Percentiles rank a stretch among this genome's conserved stretches.
These are phyloP conservation scores for Yamadazyma siamensis DNA, from an alignment of 1,139 yeast genomes.

Conservation along the genomic window DNA sequence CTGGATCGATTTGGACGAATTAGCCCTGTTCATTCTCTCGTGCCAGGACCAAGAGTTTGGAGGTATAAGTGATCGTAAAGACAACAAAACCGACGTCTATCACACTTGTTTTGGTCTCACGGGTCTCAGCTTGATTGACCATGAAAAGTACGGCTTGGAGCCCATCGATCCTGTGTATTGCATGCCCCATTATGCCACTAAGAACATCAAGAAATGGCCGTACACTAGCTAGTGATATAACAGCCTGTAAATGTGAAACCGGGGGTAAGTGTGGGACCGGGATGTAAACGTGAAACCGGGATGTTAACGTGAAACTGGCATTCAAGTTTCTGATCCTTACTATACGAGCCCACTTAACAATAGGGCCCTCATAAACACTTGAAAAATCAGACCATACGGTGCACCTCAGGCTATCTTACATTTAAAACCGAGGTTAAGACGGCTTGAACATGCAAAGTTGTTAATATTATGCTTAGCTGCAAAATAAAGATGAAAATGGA, in stretches of 20 bases:
- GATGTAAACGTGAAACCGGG: background rate
- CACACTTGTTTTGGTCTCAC: conserved; percentile 91
- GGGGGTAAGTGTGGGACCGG: background rate
- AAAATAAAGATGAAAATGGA: too few relatives aligned
- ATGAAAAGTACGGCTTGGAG: conserved; percentile 43
- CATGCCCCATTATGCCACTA: conserved; percentile 58
- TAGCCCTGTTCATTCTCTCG: conserved; percentile 62
- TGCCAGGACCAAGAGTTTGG: conserved; percentile 82
- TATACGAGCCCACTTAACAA: too few relatives aligned
- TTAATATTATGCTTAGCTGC: too few relatives aligned
- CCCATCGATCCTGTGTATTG: conserved; percentile 84
- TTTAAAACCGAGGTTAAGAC: too few relatives aligned
- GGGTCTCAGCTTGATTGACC: conserved; percentile 75
- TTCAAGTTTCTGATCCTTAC: too few relatives aligned
- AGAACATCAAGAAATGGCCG: conserved; percentile 44
- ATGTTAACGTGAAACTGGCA: background rate
- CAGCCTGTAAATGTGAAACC: background rate
- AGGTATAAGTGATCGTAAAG: conserved; percentile 90
- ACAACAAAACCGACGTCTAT: conserved; percentile 86
- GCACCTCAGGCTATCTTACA: too few relatives aligned
- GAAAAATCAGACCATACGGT: too few relatives aligned
- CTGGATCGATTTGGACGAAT: conserved; percentile 68
- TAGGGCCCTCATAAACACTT: too few relatives aligned
- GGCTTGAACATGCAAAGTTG: too few relatives aligned
- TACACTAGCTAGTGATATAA: conserved; percentile 2